Percentiles rank a stretch among this genome's conserved stretches.
Conservation (phyloP, 805 yeast species). For the Saccharomycopsis oosterbeekiorum region DNA sequence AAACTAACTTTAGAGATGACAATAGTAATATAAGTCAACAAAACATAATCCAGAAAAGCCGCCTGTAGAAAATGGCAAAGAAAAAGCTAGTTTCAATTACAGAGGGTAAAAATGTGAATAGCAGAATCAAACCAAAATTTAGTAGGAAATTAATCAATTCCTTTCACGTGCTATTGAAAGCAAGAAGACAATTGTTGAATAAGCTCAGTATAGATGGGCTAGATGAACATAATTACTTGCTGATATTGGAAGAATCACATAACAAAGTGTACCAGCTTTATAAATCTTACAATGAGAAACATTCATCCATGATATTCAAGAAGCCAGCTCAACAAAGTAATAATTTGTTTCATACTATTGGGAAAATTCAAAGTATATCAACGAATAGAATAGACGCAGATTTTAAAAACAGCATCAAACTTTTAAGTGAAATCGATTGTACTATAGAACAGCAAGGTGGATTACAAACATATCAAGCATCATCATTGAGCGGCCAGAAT, state of each 20-base stretch:
- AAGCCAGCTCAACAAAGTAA: neutral
- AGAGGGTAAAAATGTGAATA: neutral
- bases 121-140: conserved; percentile 10
- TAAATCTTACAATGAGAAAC: neutral
- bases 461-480: conserved; percentile 66
- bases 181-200: conserved; percentile 2
- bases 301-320: neutral
- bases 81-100: conserved; percentile 6
- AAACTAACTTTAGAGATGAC: no score
- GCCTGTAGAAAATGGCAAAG: neutral
- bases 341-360: conserved; percentile 1
- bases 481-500: conserved; percentile 80
- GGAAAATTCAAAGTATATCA: neutral
- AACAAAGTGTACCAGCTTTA: neutral
- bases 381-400: conserved; percentile 5
- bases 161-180: conserved; percentile 15
- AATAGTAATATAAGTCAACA: neutral
- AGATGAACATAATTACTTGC: neutral
- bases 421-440: conserved; percentile 40
- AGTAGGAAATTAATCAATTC: conserved; percentile 15
- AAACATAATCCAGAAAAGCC: neutral
- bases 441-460: conserved; percentile 68
- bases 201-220: neutral
- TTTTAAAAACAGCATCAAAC: conserved; percentile 15
- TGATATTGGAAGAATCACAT: neutral